Conservation (phyloP, 106 monocot genomes). For the Allium sativum region DNA sequence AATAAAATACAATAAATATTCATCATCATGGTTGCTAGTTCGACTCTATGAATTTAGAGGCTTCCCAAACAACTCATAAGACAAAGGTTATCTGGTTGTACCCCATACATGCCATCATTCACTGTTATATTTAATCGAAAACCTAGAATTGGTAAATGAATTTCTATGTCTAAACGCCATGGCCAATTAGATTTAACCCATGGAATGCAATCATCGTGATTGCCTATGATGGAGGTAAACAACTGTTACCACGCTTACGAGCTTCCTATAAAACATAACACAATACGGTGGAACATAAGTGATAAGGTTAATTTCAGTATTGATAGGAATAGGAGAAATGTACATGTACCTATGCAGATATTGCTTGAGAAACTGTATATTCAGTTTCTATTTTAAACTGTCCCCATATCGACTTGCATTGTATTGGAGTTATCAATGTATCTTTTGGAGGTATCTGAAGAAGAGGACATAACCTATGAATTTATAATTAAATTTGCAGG, state of each 20-base stretch:
- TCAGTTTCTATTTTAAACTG: conserved; percentile 44
- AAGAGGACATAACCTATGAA: neutral
- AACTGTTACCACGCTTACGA: conserved; percentile 33
- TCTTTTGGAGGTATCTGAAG: conserved; percentile 30
- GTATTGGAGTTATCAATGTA: conserved; percentile 47
- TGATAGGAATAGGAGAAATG: too few species aligned
- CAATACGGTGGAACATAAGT: too few species aligned
- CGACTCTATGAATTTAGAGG: too few species aligned
- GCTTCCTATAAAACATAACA: conserved; percentile 51
- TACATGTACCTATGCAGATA: conserved; percentile 38
- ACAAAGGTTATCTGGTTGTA: too few species aligned
- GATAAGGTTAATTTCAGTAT: too few species aligned
- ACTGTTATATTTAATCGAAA: too few species aligned
- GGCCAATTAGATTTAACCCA: conserved; percentile 56
- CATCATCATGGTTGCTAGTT: too few species aligned
- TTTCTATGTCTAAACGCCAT: too few species aligned
- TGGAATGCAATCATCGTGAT: conserved; percentile 31
- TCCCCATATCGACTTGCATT: conserved; percentile 63
- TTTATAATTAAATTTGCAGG: conserved; percentile 7
- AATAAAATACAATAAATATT: too few species aligned
- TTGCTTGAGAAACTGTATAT: conserved; percentile 37
- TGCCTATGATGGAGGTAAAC: conserved; percentile 59
- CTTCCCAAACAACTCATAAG: too few species aligned
- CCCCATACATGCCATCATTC: too few species aligned
- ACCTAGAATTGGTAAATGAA: too few species aligned